Evolutionary conservation across 1,139 yeast genomes (phyloP).

Genomic region (Trichomonascaceae sp.): DNA sequence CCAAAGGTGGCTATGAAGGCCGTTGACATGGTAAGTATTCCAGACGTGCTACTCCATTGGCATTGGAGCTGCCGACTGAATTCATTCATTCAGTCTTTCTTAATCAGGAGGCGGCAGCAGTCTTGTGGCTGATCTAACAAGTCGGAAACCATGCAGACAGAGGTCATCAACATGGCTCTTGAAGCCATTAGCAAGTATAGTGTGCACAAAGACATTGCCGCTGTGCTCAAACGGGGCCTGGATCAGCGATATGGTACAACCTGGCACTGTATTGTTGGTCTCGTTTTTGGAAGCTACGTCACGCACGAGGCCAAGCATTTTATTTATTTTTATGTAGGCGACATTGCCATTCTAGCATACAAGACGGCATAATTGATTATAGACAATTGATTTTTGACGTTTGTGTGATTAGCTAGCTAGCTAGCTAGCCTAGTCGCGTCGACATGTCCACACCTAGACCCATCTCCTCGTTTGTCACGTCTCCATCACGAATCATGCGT

Average conservation of each 20-base stretch:
- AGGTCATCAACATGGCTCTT: conserved; percentile 27
- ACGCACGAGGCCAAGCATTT: conserved; percentile 75
- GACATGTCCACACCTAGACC: conserved; percentile 19
- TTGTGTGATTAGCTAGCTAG: background rate
- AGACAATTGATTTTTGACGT: too few relatives aligned
- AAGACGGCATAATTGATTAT: conserved; percentile 58
- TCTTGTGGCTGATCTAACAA: too few relatives aligned
- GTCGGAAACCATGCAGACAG: conserved; percentile 15
- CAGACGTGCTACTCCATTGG: background rate
- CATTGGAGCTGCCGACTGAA: background rate
- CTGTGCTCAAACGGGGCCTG: conserved; percentile 61
- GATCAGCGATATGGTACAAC: conserved; percentile 61
- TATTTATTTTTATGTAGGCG: conserved; percentile 72
- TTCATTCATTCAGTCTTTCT: too few relatives aligned
- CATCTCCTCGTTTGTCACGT: conserved; percentile 20
- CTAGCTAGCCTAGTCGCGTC: conserved; percentile 11
- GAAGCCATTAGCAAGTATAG: conserved; percentile 48
- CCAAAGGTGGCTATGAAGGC: background rate
- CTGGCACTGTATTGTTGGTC: conserved; percentile 95
- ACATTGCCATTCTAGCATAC: conserved; percentile 67
- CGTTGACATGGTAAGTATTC: background rate
- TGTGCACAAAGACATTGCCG: conserved; percentile 57
- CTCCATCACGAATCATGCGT: conserved; percentile 25
- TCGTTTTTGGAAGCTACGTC: conserved; percentile 84
- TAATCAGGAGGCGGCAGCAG: too few relatives aligned